Evolutionary conservation across 495 filamentous ascomycete species (phyloP), one percentile per base, ranked within the genome.

Genomic region (Talaromyces liani): DNA sequence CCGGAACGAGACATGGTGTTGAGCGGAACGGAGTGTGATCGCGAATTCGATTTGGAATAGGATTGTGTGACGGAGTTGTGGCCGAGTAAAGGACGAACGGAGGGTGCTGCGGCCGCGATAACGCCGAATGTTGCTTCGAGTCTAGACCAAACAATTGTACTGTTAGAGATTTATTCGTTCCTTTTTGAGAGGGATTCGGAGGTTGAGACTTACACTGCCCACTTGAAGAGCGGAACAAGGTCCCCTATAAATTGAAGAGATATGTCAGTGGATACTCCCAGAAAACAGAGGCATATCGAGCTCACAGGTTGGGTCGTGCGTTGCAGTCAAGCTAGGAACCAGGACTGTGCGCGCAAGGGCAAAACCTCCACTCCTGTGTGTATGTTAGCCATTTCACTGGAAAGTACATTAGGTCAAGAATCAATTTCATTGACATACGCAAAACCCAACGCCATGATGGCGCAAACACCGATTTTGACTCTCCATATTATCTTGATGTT

Each of bases 41-140:
- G 63, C 24, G 63, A 61, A 8, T 65, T 61, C 25, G 57, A 61
- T 14, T 58, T 57, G 20, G 63, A 61, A 41, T 65, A 65, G 7
- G 59, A 24, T 6, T 57, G 51, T 18, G 63, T 60, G 41, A 65
- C 54, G 24, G 63, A 61, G 47, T 65, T 65, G 29, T 65, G 63
- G 29, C 63, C 63, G 22, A 65, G 29, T 18, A 65, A 51, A 6
- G 63, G 63, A 14, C 63, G 58, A 1, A 65, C 57, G 7, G 63
- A 65, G 20, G 63, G 63, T 49, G 45, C 45, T 2, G 45, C 45
- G 10, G 45, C 45, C 7, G 45, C 45, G 8, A 57, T 57, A 2
- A 59, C 57, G 14, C 18, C 57, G 54, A 25, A 56, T 29, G 54
- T 56, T 56, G 54, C 29, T 25, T 56, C 24, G 24, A 25, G 54